Evolutionary conservation across 2,329 filamentous ascomycete species (phyloP).

Genomic region (Anthostomella pinea): DNA sequence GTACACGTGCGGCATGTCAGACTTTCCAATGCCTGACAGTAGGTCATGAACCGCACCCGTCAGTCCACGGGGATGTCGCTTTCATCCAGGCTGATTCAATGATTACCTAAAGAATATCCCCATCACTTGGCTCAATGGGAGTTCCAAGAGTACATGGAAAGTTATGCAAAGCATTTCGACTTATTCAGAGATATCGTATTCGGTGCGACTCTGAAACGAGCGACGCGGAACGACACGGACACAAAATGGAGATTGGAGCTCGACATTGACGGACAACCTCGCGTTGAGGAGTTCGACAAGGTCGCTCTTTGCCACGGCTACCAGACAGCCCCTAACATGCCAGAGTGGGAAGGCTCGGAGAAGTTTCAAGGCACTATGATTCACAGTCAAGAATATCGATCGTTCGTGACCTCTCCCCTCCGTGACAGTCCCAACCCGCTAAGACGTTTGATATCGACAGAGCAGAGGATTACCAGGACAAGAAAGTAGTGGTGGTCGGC

Average conservation of each 20-base stretch:
- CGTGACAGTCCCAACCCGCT: slow-evolving; percentile 1
- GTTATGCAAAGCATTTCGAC: slow-evolving; percentile 39
- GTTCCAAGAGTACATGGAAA: slow-evolving; percentile 38
- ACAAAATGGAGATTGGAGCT: slow-evolving; percentile 34
- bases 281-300: slow-evolving; percentile 36
- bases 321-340: slow-evolving; percentile 35
- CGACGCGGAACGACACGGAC: slow-evolving; percentile 26
- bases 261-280: slow-evolving; percentile 20
- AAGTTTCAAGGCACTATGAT: slow-evolving; percentile 38
- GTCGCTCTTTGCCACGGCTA: slow-evolving; percentile 35
- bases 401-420: no score
- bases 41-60: no score
- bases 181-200: slow-evolving; percentile 34
- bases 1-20: slow-evolving; percentile 38
- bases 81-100: no score
- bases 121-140: slow-evolving; percentile 23
- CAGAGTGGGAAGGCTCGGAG: slow-evolving; percentile 34
- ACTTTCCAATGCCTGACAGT: slow-evolving; percentile 42
- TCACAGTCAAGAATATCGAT: slow-evolving; percentile 37
- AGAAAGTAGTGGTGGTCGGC: slow-evolving; percentile 43
- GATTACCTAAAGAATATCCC: slow-evolving; percentile 24
- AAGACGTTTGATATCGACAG: slow-evolving; percentile 17
- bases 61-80: no score
- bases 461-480: slow-evolving; percentile 35
- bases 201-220: slow-evolving; percentile 29